Evolutionary conservation across 768 basidiomycete species (phyloP).

Genomic region (Cubamyces sp.): DNA sequence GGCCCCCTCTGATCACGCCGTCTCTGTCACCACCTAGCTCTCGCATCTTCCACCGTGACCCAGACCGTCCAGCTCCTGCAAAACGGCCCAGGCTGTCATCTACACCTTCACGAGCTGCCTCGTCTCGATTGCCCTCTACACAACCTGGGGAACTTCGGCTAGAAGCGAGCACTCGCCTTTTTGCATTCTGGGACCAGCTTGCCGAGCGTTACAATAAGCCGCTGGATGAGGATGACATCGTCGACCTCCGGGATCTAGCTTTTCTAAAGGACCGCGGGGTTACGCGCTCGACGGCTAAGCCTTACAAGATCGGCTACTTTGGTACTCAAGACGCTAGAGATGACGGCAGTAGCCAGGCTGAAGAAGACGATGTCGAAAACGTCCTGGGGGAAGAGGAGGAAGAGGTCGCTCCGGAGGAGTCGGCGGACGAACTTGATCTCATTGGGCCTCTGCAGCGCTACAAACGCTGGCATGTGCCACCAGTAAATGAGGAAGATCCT

Average conservation of each 20-base stretch:
- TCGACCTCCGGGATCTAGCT: slow-evolving; percentile 64
- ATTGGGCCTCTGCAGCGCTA: slow-evolving; percentile 42
- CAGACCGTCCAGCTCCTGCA: slow-evolving; percentile 41
- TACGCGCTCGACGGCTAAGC: slow-evolving; percentile 46
- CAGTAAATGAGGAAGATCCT: slow-evolving; percentile 46
- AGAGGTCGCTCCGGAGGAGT: slow-evolving; percentile 37
- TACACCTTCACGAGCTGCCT: slow-evolving; percentile 40
- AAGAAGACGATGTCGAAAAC: slow-evolving; percentile 43
- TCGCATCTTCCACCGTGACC: slow-evolving; percentile 31
- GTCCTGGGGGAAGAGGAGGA: slow-evolving; percentile 47
- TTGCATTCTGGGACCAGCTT: slow-evolving; percentile 67
- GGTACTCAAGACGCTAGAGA: slow-evolving; percentile 30
- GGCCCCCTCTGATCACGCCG: slow-evolving; percentile 48
- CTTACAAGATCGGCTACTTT: slow-evolving; percentile 57
- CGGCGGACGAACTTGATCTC: slow-evolving; percentile 59
- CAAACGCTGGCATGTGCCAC: slow-evolving; percentile 44
- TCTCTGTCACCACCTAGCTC: slow-evolving; percentile 55
- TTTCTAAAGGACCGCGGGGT: slow-evolving; percentile 76
- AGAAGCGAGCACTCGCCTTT: slow-evolving; percentile 58
- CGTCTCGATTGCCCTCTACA: slow-evolving; percentile 25
- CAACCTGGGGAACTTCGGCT: slow-evolving; percentile 48
- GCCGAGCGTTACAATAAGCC: slow-evolving; percentile 68
- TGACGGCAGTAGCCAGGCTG: slow-evolving; percentile 44
- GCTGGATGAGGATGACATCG: slow-evolving; percentile 79
- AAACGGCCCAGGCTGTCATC: slow-evolving; percentile 56